Conservation (phyloP, 202 grass and related monocot genomes). For the Setaria viridis region DNA sequence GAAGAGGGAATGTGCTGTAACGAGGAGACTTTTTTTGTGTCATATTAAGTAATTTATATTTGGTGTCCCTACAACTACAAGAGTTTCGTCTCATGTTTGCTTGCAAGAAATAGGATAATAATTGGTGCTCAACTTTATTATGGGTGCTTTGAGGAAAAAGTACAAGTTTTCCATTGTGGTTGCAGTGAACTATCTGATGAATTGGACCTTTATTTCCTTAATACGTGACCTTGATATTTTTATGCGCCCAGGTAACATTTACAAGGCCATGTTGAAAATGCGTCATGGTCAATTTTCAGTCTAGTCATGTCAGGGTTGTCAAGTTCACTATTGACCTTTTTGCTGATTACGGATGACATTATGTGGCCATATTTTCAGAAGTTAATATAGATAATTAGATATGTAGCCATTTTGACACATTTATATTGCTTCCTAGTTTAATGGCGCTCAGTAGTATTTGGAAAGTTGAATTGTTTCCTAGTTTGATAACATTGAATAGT, state of each 20-base stretch:
- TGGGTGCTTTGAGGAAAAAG: not conserved
- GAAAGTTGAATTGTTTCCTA: not conserved
- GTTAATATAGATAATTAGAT: not conserved
- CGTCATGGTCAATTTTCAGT: not conserved
- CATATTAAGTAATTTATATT: slow-evolving; percentile 4
- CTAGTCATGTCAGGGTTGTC: not conserved
- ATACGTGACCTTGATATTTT: not conserved
- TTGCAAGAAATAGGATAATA: slow-evolving; percentile 27
- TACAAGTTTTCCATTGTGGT: not conserved
- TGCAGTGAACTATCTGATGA: no score
- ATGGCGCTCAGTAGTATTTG: not conserved
- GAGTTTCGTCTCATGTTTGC: slow-evolving; percentile 12
- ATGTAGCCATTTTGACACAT: not conserved
- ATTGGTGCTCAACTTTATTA: slow-evolving; percentile 11
- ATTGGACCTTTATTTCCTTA: no score
- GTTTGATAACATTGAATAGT: not conserved
- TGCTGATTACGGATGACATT: slow-evolving; percentile 11
- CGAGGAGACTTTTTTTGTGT: not conserved
- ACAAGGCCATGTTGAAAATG: not conserved
- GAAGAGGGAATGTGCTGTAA: not conserved
- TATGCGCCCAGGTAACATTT: not conserved
- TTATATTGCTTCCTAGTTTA: not conserved
- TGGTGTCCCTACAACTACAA: not conserved
- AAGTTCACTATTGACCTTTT: not conserved
- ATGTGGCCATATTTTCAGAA: slow-evolving; percentile 13